phyloP scores from a whole-genome alignment of 1,284 basidiomycete genomes.

The Tilletiopsis washingtonensis region DNA sequence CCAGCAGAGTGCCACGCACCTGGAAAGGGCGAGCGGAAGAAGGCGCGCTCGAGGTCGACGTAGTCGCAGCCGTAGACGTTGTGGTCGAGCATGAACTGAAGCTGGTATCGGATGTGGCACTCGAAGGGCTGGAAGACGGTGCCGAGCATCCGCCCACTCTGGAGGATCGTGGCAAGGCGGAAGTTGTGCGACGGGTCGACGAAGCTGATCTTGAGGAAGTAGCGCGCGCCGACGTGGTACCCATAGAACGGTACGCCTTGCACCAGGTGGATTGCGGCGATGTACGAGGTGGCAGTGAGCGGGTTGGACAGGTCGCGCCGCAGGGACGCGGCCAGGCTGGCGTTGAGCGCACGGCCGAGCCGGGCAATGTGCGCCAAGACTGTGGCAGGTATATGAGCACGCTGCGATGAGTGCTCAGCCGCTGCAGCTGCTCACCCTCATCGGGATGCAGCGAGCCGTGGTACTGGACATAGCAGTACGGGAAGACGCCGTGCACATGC shows the following conservation, averaged over 20 bases:
- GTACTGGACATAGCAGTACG: conserved; percentile 56
- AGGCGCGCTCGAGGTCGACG: conserved; percentile 58
- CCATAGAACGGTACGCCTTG: conserved; percentile 97
- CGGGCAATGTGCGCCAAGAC: conserved; percentile 63
- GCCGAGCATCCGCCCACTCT: conserved; percentile 50
- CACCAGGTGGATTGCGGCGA: conserved; percentile 62
- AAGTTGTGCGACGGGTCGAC: conserved; percentile 52
- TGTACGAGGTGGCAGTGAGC: conserved; percentile 18
- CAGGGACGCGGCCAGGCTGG: conserved; percentile 29
- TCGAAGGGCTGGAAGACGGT: conserved; percentile 61
- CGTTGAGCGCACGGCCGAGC: conserved; percentile 64
- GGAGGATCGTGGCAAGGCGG: conserved; percentile 35
- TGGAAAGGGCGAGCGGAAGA: conserved; percentile 53
- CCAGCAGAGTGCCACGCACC: too few species aligned
- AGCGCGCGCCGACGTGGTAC: conserved; percentile 74
- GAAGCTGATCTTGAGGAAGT: conserved; percentile 81
- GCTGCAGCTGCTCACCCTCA: conserved; percentile 43
- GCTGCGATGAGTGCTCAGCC: conserved; percentile 5
- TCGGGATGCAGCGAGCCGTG: conserved; percentile 44
- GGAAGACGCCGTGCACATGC: conserved; percentile 68
- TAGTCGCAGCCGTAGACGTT: conserved; percentile 90
- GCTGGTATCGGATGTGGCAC: conserved; percentile 75
- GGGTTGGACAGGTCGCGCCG: conserved; percentile 18
- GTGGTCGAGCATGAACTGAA: conserved; percentile 94
- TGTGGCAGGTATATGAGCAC: conserved; percentile 39